phyloP scores from a whole-genome alignment of 192 early-diverging fungal genomes.

The Linnemannia exigua region DNA sequence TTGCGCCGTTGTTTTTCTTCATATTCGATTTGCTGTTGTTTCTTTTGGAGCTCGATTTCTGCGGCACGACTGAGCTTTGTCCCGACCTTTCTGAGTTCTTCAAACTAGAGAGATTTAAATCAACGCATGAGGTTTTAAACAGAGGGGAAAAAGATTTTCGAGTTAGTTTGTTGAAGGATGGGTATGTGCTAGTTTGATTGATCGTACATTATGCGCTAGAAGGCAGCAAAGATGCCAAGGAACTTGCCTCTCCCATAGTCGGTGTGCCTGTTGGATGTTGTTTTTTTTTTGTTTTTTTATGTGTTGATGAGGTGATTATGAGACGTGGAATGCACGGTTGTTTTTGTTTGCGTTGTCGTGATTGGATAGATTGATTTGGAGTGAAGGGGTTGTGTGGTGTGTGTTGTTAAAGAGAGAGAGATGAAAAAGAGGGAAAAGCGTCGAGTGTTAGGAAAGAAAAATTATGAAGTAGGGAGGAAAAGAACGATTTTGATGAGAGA shows the following conservation, averaged over 20 bases:
- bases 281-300: not conserved
- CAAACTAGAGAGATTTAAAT: constrained; percentile 30
- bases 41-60: constrained; percentile 50
- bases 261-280: not conserved
- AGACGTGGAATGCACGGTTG: not conserved
- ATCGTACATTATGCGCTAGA: not conserved
- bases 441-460: not conserved
- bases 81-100: constrained; percentile 48
- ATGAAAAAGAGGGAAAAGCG: not conserved
- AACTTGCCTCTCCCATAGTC: constrained; percentile 4
- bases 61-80: constrained; percentile 42
- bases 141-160: not conserved
- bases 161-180: not conserved
- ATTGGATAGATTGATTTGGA: not conserved
- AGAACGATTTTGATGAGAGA: not conserved
- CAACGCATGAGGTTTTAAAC: not conserved
- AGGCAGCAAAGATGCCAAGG: not conserved
- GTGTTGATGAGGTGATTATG: not conserved
- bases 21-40: constrained; percentile 33
- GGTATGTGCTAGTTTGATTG: not conserved
- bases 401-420: not conserved
- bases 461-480: not conserved
- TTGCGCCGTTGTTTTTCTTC: constrained; percentile 41
- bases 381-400: not conserved
- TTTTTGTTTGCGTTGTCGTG: not conserved